Percentiles rank a stretch among this genome's conserved stretches.
Conservation (phyloP, 2,329 filamentous ascomycete genomes). For the Pseudogymnoascus verrucosus region DNA sequence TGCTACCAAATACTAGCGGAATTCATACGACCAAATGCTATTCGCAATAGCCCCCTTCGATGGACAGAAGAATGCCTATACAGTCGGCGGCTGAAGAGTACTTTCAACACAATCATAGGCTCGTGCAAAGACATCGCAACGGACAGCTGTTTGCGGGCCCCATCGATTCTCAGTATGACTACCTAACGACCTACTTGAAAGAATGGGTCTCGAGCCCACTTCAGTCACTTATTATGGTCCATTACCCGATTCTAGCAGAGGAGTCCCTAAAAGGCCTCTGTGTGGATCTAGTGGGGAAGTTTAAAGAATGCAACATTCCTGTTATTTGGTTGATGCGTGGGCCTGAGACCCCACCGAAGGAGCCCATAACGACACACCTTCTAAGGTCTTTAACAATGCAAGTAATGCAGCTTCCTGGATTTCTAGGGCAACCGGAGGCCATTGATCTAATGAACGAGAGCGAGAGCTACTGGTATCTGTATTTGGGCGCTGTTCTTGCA, state of each 20-base stretch:
- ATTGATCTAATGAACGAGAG: not conserved
- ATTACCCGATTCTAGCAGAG: not conserved
- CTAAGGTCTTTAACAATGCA: not conserved
- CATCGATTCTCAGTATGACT: not conserved
- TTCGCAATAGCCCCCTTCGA: not conserved
- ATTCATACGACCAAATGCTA: not conserved
- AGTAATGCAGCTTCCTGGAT: not conserved
- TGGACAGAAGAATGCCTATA: not conserved
- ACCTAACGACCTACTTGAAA: not conserved
- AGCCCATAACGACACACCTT: not conserved
- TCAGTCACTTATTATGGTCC: not conserved
- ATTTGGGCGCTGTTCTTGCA: not conserved
- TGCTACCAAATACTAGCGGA: not conserved
- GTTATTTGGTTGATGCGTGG: not conserved
- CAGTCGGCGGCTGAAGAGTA: not conserved
- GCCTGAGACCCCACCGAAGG: not conserved
- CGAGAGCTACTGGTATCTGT: not conserved
- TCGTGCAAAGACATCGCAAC: not conserved
- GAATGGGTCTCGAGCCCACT: not conserved
- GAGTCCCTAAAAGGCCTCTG: not conserved
- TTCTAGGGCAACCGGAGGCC: not conserved
- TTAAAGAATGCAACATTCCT: not conserved
- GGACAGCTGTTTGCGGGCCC: no score
- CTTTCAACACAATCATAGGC: not conserved
- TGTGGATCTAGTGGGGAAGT: not conserved